Percentiles rank a stretch among this genome's conserved stretches.
Conservation (phyloP, 2,329 filamentous ascomycete species). For the Bipolaris zeicola region DNA sequence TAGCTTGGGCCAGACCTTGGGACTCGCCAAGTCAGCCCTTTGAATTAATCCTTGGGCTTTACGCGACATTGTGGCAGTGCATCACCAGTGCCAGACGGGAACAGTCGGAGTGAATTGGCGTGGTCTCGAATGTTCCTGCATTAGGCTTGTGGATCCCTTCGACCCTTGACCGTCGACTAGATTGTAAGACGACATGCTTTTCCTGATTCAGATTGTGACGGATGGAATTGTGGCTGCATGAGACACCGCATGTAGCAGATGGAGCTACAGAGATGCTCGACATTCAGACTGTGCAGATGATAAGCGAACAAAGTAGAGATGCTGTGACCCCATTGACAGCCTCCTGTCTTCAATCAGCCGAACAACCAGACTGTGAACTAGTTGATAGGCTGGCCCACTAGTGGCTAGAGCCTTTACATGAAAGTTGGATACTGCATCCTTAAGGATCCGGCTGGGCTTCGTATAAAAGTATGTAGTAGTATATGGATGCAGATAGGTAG, state of each 20-base stretch:
- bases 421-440: not conserved
- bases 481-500: not conserved
- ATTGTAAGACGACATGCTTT: not conserved
- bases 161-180: not conserved
- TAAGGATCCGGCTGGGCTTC: not conserved
- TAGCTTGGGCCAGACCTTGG: too few species aligned
- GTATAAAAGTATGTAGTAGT: not conserved
- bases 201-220: not conserved
- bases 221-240: not conserved
- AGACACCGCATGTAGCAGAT: not conserved
- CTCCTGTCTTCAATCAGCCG: not conserved
- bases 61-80: not conserved
- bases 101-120: not conserved
- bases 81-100: not conserved
- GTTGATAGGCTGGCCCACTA: slow-evolving; percentile 2
- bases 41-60: not conserved
- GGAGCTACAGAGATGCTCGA: not conserved
- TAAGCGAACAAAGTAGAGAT: not conserved
- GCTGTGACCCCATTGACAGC: not conserved
- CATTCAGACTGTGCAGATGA: not conserved
- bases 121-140: slow-evolving; percentile 13
- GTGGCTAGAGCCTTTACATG: not conserved
- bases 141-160: slow-evolving; percentile 2
- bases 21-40: not conserved
- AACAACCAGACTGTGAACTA: not conserved